These are phyloP conservation scores for Ophiostoma himal-ulmi DNA, from an alignment of 2,329 filamentous ascomycete species.

Conservation along the genomic window DNA sequence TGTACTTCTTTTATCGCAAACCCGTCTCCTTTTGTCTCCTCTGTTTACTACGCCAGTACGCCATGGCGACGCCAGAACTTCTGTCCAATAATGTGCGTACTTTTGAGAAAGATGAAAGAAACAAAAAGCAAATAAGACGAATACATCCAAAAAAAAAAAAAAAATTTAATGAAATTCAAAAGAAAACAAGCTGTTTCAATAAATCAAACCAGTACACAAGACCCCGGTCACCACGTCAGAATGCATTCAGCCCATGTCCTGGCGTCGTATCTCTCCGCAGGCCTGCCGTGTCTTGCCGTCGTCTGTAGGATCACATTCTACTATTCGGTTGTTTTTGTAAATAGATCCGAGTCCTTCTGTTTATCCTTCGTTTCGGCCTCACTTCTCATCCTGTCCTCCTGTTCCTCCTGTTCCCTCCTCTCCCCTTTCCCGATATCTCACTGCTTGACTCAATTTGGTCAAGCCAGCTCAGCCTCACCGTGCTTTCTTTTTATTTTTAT, in stretches of 20 bases:
- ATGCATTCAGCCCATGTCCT: slow-evolving; percentile 6
- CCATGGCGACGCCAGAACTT: neutral
- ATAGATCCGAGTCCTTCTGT: neutral
- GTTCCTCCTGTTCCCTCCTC: neutral
- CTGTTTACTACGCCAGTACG: neutral
- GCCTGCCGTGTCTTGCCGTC: neutral
- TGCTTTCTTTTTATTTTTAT: neutral
- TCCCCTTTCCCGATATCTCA: neutral
- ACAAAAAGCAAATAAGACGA: neutral
- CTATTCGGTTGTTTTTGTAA: neutral
- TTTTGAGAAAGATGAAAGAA: neutral
- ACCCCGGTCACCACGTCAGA: slow-evolving; percentile 11
- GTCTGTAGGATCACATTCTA: neutral
- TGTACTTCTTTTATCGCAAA: neutral
- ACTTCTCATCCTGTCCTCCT: neutral
- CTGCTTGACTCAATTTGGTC: neutral
- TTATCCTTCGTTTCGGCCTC: neutral
- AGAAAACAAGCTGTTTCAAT: neutral
- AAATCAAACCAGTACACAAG: neutral
- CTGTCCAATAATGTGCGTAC: neutral
- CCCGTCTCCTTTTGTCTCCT: neutral
- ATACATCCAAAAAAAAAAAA: neutral
- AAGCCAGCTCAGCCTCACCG: neutral
- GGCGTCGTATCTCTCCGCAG: neutral
- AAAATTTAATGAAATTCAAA: neutral